Base-by-base conservation (phyloP, 257 asterid genomes). In the Primulina huaijiensis region DNA sequence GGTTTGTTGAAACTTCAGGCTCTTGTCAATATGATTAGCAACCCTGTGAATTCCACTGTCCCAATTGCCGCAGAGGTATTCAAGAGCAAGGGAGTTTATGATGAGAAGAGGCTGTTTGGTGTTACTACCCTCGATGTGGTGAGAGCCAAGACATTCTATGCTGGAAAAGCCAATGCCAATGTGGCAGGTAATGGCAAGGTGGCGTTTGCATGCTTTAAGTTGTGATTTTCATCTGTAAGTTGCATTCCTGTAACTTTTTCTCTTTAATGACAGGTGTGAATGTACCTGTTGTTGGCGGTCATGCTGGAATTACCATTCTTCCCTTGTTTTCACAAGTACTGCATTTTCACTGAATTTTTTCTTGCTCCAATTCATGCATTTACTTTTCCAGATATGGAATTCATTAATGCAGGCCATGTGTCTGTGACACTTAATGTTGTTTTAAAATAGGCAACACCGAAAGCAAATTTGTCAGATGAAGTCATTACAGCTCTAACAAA, bases 111-210 rank as follows among this genome's bases (percentile, higher is more conserved):
- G 61, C 78, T 92, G 57, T 84, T 90, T 72, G 98, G 98, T 37
- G 98, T 92, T 33, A 92, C 98, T 75, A 92, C 96, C 20, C 92
- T 92, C 60, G 98, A 92, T 79, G 98, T 92, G 69, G 98, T 92
- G 52, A 84, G 98, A 81, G 97, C 97, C 78, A 87, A 83, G 78
- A 93, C 98, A 17, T 90, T 90, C 78, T 88, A 89, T 67, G 97
- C 96, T 64, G 92, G 92, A 72, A 92, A 85, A 81, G 89, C 94
- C 66, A 85, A 85, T n/a, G 92, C 81, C 53, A 80, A 85, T 65
- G 95, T 89, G 34, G 89, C 95, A 2, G 94, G 95, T 92, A 72
- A 27, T 72, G 78, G 34, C n/a, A 56, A n/a, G 60, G 6, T 66
- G 8, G 9, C 33, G 31, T 34, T 70, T 60, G 60, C 10, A 35